These are phyloP conservation scores for Phycomyces nitens DNA, from an alignment of 192 early-diverging fungal genomes.

Conservation along the genomic window DNA sequence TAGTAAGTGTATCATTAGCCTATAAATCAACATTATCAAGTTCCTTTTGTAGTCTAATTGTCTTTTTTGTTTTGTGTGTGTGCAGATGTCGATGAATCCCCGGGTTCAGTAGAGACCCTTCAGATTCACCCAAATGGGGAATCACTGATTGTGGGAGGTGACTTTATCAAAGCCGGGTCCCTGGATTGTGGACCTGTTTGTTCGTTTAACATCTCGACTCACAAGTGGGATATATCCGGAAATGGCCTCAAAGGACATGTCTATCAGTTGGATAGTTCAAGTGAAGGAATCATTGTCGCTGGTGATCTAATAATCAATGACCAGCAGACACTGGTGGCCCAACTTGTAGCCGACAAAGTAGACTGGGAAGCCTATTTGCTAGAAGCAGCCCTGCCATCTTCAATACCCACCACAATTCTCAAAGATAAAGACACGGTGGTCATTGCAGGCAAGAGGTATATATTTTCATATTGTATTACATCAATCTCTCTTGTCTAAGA, in stretches of 20 bases:
- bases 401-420: neutral
- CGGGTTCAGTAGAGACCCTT: conserved; percentile 19
- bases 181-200: conserved; percentile 31
- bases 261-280: conserved; percentile 26
- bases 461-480: neutral
- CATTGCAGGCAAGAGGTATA: neutral
- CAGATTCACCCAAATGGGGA: conserved; percentile 21
- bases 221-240: conserved; percentile 32
- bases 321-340: neutral
- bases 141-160: conserved; percentile 48
- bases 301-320: conserved; percentile 12
- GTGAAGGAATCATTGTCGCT: conserved; percentile 4
- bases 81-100: too few species aligned
- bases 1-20: too few species aligned
- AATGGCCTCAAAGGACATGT: conserved; percentile 27
- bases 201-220: conserved; percentile 11
- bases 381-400: neutral
- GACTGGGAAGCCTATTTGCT: neutral
- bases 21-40: too few species aligned
- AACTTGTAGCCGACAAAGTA: neutral
- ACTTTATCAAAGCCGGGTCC: conserved; percentile 49
- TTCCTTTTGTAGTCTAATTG: too few species aligned
- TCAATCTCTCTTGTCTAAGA: neutral
- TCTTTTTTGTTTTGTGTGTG: neutral
- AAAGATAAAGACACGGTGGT: neutral